Evolutionary conservation across 148 eudicot species (phyloP).

Genomic region (Chenopodium quinoa): DNA sequence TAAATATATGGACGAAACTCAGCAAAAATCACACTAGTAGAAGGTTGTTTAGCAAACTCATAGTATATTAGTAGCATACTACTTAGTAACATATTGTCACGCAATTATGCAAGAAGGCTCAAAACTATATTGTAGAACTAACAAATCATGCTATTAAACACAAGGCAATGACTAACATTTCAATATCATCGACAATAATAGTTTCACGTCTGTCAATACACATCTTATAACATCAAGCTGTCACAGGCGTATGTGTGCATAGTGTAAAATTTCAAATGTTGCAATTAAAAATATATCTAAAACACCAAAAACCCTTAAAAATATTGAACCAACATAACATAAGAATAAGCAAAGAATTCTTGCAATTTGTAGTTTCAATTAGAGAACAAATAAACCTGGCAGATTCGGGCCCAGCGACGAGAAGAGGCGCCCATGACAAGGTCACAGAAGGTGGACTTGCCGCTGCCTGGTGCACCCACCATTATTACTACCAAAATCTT

Average conservation of each 20-base stretch:
- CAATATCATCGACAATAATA: too few species aligned
- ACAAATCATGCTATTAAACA: not conserved
- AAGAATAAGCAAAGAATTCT: not conserved
- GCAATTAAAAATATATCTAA: too few species aligned
- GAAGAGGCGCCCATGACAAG: slow-evolving; percentile 48
- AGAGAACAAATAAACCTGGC: slow-evolving; percentile 52
- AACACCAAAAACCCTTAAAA: too few species aligned
- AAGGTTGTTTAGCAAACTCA: too few species aligned
- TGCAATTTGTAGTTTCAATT: not conserved
- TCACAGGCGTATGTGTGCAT: too few species aligned
- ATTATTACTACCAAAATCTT: slow-evolving; percentile 56
- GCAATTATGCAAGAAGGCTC: not conserved
- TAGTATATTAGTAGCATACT: too few species aligned
- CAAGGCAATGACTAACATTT: too few species aligned
- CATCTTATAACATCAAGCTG: too few species aligned
- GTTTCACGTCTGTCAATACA: too few species aligned
- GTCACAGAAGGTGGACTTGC: slow-evolving; percentile 92
- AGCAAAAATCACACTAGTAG: not conserved
- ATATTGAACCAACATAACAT: too few species aligned
- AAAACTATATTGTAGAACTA: not conserved
- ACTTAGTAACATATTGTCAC: not conserved
- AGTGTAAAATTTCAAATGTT: too few species aligned
- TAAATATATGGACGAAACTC: not conserved
- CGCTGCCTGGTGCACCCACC: slow-evolving; percentile 92
- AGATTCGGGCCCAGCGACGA: slow-evolving; percentile 83